These are phyloP conservation scores for Ceratocystis ficicola DNA, from an alignment of 2,329 filamentous ascomycete species.

Conservation along the genomic window DNA sequence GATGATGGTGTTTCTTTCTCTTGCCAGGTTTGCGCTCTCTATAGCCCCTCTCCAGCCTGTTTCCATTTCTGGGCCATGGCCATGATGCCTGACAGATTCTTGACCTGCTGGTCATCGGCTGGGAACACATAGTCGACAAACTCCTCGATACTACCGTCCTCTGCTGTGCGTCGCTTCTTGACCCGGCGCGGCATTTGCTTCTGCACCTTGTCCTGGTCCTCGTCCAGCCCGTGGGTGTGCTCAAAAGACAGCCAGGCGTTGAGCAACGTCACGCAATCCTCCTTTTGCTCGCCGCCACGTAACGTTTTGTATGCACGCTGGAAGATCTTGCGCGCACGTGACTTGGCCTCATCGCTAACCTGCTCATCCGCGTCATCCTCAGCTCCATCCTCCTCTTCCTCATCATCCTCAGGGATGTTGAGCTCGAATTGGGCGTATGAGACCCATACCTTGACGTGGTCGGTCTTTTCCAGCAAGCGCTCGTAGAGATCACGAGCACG, in stretches of 20 bases:
- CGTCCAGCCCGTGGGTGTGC: conserved; percentile 61
- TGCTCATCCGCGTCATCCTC: conserved; percentile 52
- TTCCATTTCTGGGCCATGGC: conserved; percentile 85
- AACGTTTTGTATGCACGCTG: conserved; percentile 73
- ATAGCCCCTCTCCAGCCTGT: conserved; percentile 39
- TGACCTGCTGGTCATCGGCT: conserved; percentile 77
- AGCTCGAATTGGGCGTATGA: conserved; percentile 98
- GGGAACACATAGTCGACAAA: conserved; percentile 97
- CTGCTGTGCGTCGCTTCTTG: conserved; percentile 83
- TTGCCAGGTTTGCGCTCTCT: neutral
- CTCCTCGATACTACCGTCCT: conserved; percentile 90
- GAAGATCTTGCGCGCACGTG: conserved; percentile 70
- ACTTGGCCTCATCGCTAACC: conserved; percentile 73
- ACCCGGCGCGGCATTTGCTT: conserved; percentile 87
- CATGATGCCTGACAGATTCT: conserved; percentile 71
- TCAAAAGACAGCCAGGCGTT: conserved; percentile 92
- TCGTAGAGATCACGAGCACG: conserved; percentile 74
- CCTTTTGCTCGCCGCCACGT: conserved; percentile 81
- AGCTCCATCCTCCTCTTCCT: conserved; percentile 42
- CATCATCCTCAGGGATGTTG: conserved; percentile 68
- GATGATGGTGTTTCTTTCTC: neutral
- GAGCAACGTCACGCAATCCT: conserved; percentile 84
- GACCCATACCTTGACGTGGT: conserved; percentile 98
- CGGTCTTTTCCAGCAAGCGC: conserved; percentile 82
- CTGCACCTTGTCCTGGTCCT: conserved; percentile 71